Percentiles rank a stretch among this genome's conserved stretches.
Conservation (phyloP, 2,329 filamentous ascomycete species). For the Phyllosticta citribraziliensis region DNA sequence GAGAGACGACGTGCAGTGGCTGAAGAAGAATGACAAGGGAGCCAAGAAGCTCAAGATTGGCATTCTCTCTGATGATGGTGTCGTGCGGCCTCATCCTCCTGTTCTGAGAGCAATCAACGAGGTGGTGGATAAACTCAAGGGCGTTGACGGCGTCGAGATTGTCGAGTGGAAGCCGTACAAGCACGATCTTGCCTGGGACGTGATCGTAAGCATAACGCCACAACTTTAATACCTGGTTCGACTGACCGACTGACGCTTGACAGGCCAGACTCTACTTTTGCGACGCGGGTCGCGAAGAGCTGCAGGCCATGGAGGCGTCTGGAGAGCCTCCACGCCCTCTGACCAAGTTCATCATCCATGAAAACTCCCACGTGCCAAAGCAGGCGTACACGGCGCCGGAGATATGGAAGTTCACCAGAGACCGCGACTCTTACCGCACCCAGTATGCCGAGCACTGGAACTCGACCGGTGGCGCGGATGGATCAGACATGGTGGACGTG, state of each 20-base stretch:
- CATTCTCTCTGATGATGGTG: slow-evolving; percentile 55
- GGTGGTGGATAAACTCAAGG: slow-evolving; percentile 35
- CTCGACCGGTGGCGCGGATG: slow-evolving; percentile 18
- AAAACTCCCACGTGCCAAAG: slow-evolving; percentile 39
- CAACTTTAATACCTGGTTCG: too few species aligned
- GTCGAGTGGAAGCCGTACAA: slow-evolving; percentile 42
- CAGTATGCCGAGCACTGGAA: slow-evolving; percentile 40
- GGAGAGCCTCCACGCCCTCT: slow-evolving; percentile 51
- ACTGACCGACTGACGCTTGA: not conserved
- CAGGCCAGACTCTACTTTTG: slow-evolving; percentile 40
- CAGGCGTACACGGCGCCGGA: slow-evolving; percentile 25
- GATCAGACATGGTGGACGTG: slow-evolving; percentile 43
- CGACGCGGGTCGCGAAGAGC: slow-evolving; percentile 49
- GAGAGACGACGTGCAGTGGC: slow-evolving; percentile 21
- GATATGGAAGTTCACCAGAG: slow-evolving; percentile 31
- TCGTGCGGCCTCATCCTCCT: slow-evolving; percentile 57
- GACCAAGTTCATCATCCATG: slow-evolving; percentile 48
- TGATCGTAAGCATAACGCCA: slow-evolving; percentile 20
- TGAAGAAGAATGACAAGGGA: slow-evolving; percentile 12
- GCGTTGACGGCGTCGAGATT: slow-evolving; percentile 41
- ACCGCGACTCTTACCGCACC: slow-evolving; percentile 36
- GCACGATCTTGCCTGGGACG: slow-evolving; percentile 41
- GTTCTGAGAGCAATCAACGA: slow-evolving; percentile 46
- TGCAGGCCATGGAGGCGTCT: slow-evolving; percentile 39
- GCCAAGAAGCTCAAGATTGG: slow-evolving; percentile 43